phyloP scores from a whole-genome alignment of 1,284 basidiomycete species.

The Mycosarcoma maydis region DNA sequence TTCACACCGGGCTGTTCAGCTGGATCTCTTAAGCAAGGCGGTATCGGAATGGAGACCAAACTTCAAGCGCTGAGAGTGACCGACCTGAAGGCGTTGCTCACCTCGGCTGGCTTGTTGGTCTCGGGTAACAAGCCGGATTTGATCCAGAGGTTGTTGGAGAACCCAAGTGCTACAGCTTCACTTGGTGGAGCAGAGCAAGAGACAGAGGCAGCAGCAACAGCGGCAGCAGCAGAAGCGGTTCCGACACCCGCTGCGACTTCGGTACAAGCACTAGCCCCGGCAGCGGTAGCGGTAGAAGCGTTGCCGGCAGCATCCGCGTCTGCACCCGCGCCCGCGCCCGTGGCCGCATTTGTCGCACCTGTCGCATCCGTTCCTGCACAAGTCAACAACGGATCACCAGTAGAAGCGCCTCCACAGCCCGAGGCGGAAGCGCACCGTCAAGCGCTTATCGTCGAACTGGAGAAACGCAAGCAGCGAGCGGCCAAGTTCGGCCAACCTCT shows the following conservation, averaged over 20 bases:
- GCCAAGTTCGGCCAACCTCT: slow-evolving; percentile 58
- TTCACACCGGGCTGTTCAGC: too few relatives aligned
- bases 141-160: slow-evolving; percentile 59
- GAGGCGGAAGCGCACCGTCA: slow-evolving; percentile 47
- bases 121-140: slow-evolving; percentile 63
- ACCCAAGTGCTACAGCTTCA: slow-evolving; percentile 50
- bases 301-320: neutral
- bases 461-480: slow-evolving; percentile 61
- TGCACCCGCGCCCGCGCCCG: slow-evolving; percentile 2
- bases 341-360: slow-evolving; percentile 2
- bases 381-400: neutral
- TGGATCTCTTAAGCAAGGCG: too few relatives aligned
- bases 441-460: slow-evolving; percentile 52
- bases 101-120: slow-evolving; percentile 40
- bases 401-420: too few relatives aligned
- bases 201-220: too few relatives aligned
- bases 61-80: slow-evolving; percentile 59
- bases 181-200: slow-evolving; percentile 19
- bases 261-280: slow-evolving; percentile 6
- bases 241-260: neutral
- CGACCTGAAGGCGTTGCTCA: slow-evolving; percentile 59
- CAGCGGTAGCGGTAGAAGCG: slow-evolving; percentile 5
- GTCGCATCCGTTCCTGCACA: neutral
- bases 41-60: slow-evolving; percentile 52
- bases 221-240: slow-evolving; percentile 3